Evolutionary conservation across 345 rosid genomes (phyloP), one percentile per base, ranked within the genome.

Genomic region (Cardamine chenopodiifolia): DNA sequence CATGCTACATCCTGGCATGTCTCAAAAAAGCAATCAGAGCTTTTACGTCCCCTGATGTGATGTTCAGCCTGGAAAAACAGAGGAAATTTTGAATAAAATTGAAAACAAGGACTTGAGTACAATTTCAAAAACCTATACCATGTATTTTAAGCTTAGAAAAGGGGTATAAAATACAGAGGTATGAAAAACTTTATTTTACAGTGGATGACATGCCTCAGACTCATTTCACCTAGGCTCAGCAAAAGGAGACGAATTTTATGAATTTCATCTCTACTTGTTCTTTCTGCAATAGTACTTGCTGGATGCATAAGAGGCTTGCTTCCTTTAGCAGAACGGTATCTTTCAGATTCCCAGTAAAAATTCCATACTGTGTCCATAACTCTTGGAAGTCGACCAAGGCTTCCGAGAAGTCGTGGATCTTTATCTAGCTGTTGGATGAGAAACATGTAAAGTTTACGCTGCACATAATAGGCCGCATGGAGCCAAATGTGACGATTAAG

Each of bases 171-270:
- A 54, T 42, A 64, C 20, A 47, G 59, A 71, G 37, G 82, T 18
- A 49, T 47, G 5, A 63, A 58, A 66, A 56, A 35, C 37, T 62
- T 10, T 23, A 71, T 22, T 75, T 62, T 32, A 74, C 66, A 57
- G 80, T 55, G 72, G 79, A 65, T 68, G 68, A 75, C 79, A 82
- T 89, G 93, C 98, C 93, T 87, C 74, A 94, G 89, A 81, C 97
- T 86, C 98, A 94, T 91, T 86, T 94, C 98, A 72, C 96, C 97
- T 78, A 91, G 94, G 80, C 98, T 88, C 80, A 94, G 81, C 64
- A 89, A 81, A 73, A 94, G 88, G 84, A 94, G 97, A 83, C 98
- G 96, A 75, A 91, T 86, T 86, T 94, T 94, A 50, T 77, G 96
- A 72, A 88, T 86, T 84, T 91, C 98, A 22, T 94, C 97, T 69